Evolutionary conservation across 805 yeast genomes (phyloP).

Genomic region (Nakazawaea wickerhamii): DNA sequence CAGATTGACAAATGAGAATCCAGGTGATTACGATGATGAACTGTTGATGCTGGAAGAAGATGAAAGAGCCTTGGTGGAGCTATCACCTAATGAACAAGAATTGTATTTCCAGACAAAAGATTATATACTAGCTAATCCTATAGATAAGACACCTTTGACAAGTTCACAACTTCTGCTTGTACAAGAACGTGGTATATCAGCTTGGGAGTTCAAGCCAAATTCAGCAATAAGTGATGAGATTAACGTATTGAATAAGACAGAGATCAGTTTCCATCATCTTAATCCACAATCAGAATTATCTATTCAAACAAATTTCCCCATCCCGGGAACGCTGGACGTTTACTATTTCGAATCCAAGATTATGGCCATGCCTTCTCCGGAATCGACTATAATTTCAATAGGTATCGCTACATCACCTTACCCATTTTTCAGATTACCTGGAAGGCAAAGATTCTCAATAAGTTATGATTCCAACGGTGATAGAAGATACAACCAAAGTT

Average conservation of each 20-base stretch:
- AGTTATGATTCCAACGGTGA: constrained; percentile 86
- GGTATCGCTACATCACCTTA: constrained; percentile 87
- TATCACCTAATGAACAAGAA: constrained; percentile 66
- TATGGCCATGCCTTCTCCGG: constrained; percentile 59
- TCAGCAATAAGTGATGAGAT: constrained; percentile 49
- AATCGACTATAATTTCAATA: constrained; percentile 53
- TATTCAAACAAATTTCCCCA: constrained; percentile 76
- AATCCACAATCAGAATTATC: constrained; percentile 50
- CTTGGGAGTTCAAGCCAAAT: constrained; percentile 79
- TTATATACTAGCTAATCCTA: constrained; percentile 36
- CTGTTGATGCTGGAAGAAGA: constrained; percentile 56
- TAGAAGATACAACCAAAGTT: constrained; percentile 77
- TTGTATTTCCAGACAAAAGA: constrained; percentile 63
- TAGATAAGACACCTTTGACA: constrained; percentile 24
- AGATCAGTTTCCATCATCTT: constrained; percentile 51
- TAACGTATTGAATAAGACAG: constrained; percentile 59
- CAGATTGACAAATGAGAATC: constrained; percentile 31
- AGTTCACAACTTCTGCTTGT: constrained; percentile 60
- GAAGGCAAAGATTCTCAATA: constrained; percentile 78
- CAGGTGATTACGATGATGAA: constrained; percentile 62
- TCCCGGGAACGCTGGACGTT: constrained; percentile 77
- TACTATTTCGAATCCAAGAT: constrained; percentile 87
- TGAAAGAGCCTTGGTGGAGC: constrained; percentile 48
- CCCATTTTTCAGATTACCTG: constrained; percentile 91
- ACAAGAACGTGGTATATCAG: constrained; percentile 83